These are phyloP conservation scores for Venturia aucupariae DNA, from an alignment of 2,329 filamentous ascomycete genomes.

Conservation along the genomic window DNA sequence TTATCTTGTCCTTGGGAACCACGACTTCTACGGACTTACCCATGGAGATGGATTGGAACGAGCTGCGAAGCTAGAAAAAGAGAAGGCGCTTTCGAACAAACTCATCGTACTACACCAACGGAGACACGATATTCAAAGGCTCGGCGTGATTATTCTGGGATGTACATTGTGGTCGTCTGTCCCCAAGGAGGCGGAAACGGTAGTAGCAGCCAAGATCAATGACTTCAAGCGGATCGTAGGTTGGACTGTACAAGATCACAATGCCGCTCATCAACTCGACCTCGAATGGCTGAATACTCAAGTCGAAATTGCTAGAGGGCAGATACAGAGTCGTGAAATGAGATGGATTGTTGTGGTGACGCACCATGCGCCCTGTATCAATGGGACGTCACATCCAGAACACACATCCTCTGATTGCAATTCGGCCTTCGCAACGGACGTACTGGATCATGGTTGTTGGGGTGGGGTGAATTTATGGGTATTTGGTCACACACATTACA, in stretches of 20 bases:
- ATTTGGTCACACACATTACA: background rate
- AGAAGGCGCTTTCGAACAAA: conserved; percentile 30
- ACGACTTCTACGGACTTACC: conserved; percentile 43
- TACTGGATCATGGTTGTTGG: background rate
- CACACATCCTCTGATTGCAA: conserved; percentile 26
- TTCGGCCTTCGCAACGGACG: background rate
- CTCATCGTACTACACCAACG: background rate
- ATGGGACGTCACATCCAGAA: conserved; percentile 38
- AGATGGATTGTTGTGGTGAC: conserved; percentile 42
- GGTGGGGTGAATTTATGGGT: background rate
- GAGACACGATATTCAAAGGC: no score
- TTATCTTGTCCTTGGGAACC: conserved; percentile 44
- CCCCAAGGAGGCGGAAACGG: no score
- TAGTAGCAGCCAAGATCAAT: no score
- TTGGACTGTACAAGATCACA: no score
- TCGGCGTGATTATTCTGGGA: no score
- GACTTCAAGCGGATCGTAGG: no score
- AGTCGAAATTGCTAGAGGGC: conserved; percentile 26
- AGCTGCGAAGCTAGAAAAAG: conserved; percentile 31
- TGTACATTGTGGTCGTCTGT: no score
- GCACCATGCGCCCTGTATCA: conserved; percentile 47
- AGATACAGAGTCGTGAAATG: background rate
- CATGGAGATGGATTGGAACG: conserved; percentile 30
- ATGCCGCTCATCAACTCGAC: conserved; percentile 31
- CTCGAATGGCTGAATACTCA: conserved; percentile 46